These are phyloP conservation scores for Penicillium sp. DNA, from an alignment of 2,329 filamentous ascomycete species.

Conservation along the genomic window DNA sequence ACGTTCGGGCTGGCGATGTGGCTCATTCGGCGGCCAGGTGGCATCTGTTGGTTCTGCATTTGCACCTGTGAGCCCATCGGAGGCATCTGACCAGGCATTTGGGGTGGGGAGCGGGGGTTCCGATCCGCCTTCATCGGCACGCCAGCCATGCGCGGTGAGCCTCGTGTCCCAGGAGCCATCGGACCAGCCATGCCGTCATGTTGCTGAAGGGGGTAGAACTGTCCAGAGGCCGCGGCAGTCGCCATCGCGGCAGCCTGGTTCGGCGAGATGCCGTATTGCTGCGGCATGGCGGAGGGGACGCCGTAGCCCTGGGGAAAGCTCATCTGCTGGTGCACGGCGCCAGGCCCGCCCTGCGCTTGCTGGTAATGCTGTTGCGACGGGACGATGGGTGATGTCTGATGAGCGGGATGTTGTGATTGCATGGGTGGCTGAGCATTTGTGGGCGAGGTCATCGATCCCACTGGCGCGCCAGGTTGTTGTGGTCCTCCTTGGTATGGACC, in stretches of 20 bases:
- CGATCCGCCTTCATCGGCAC: slow-evolving; percentile 71
- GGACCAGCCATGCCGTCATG: slow-evolving; percentile 69
- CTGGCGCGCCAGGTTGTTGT: slow-evolving; percentile 48
- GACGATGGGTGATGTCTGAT: slow-evolving; percentile 77
- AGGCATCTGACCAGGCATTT: slow-evolving; percentile 64
- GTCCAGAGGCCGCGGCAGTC: slow-evolving; percentile 86
- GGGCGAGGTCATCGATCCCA: slow-evolving; percentile 67
- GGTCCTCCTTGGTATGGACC: slow-evolving; percentile 66
- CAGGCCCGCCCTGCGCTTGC: slow-evolving; percentile 62
- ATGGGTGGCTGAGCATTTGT: slow-evolving; percentile 69
- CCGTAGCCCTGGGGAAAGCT: slow-evolving; percentile 80
- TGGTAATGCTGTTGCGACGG: slow-evolving; percentile 73
- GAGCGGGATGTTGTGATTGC: slow-evolving; percentile 59
- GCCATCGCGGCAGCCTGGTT: slow-evolving; percentile 93
- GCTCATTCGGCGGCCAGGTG: slow-evolving; percentile 67
- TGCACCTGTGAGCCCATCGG: slow-evolving; percentile 50
- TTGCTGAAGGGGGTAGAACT: slow-evolving; percentile 72
- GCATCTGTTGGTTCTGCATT: slow-evolving; percentile 61
- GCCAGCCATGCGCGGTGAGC: slow-evolving; percentile 75
- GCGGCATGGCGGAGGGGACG: slow-evolving; percentile 72
- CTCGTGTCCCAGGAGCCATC: slow-evolving; percentile 57
- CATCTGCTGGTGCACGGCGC: slow-evolving; percentile 67
- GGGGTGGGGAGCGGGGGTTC: slow-evolving; percentile 73
- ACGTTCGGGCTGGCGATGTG: slow-evolving; percentile 74
- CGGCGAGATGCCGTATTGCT: slow-evolving; percentile 73